Base-by-base conservation (phyloP, 768 basidiomycete species). In the Psilocybe subaeruginosa region DNA sequence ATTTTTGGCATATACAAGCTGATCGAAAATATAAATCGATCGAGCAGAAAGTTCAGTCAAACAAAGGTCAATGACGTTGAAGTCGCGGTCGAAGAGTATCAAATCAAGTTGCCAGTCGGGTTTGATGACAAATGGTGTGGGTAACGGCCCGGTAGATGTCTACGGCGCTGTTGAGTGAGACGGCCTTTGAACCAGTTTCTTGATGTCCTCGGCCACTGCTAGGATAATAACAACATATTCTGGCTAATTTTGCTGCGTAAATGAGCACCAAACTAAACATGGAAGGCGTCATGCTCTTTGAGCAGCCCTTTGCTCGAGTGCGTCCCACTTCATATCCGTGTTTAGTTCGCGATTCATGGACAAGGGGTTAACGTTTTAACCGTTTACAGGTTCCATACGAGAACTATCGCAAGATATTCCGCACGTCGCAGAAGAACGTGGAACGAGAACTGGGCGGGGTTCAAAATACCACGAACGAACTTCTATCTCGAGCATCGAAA, bases 391-490 rank as follows among this genome's bases (percentile, higher is more conserved):
- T 94, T 11, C 94, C 94, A 9, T 92, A 90, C 74, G 94, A 96
- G 77, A 91, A 91, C 66, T 92, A 93, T 69, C 88, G 92, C 67
- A 92, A 91, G 75, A 82, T 89, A n/a, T 95, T 96, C 70, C 87
- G 93, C 35, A 83, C 88, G 16, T 87, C 89, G 0, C 92, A 94
- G 72, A 87, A 87, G 75, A 82, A 87, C 63, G 86, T 94, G 57
- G 94, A 96, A 73, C 87, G 90, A 59, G 93, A 95, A 68, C 73
- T 92, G 45, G 82, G 80, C 14, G 78, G 82, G 29, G 78, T 91
- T 12, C 87, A 88, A 64, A 77, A 78, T 27, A 66, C 80, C 19
- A 76, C 87, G 4, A 81, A 75, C 45, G 92, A 95, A 31, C 76
- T 95, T n/a, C 79, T 77, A 17, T 82, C 78, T 52, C 76, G 80